These are phyloP conservation scores for Sophora flavescens DNA, from an alignment of 306 rosid genomes.

Conservation along the genomic window DNA sequence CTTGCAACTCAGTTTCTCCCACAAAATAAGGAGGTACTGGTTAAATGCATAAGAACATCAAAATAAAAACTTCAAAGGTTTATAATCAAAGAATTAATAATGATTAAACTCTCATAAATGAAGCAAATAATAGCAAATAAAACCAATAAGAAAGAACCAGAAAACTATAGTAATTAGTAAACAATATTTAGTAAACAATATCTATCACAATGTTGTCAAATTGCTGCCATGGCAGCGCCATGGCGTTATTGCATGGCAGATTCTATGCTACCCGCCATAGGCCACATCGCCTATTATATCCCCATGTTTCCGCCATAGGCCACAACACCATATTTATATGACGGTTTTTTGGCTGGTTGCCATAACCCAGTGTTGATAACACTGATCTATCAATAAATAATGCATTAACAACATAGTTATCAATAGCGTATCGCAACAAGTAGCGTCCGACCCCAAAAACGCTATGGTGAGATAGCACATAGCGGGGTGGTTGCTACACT, in stretches of 20 bases:
- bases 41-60: constrained; percentile 45
- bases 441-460: not conserved
- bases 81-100: not conserved
- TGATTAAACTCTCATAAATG: constrained; percentile 11
- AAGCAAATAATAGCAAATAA: not conserved
- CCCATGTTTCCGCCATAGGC: too few species aligned
- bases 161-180: not conserved
- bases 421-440: not conserved
- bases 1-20: constrained; percentile 85
- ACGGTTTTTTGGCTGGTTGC: too few species aligned
- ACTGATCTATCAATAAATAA: not conserved
- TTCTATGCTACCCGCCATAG: too few species aligned
- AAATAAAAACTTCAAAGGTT: constrained; percentile 30
- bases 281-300: too few species aligned
- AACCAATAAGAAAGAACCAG: constrained; percentile 8
- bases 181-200: not conserved
- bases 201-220: not conserved
- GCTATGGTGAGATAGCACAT: too few species aligned
- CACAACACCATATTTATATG: too few species aligned
- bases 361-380: too few species aligned
- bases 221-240: too few species aligned
- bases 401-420: not conserved
- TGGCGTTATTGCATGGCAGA: too few species aligned
- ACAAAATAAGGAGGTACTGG: constrained; percentile 78
- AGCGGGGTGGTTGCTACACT: too few species aligned